Base-by-base conservation (phyloP, 176 grass and related monocot genomes). In the Alopecurus myosuroides region DNA sequence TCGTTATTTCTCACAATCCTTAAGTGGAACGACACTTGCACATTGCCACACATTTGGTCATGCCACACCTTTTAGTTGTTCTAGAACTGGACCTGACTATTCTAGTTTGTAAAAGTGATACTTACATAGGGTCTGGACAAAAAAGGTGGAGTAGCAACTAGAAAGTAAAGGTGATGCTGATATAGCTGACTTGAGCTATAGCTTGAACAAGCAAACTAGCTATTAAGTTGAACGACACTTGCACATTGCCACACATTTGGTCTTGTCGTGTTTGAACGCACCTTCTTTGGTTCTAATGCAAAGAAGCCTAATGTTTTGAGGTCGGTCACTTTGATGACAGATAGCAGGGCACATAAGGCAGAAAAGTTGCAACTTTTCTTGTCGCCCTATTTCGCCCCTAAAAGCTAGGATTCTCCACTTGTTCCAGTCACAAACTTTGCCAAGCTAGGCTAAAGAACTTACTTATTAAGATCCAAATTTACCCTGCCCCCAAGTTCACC, bases 31-130 rank as follows among this genome's bases (percentile, higher is more conserved):
- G n/a, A n/a, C n/a, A n/a, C n/a, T n/a, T n/a, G n/a, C n/a, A n/a
- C n/a, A n/a, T n/a, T n/a, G n/a, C n/a, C n/a, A n/a, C n/a, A n/a
- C n/a, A 31, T 52, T 26, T 50, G 50, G 76, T 19, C 13, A 39
- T n/a, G n/a, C n/a, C n/a, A n/a, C n/a, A 60, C 61, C 12, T 57
- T 34, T 31, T 61, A 58, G n/a, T 46, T 80, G 37, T 34, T 50
- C 14, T 31, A 11, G 20, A 69, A 65, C 35, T 41, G 61, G 40
- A 70, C 31, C 77, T 70, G 15, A 19, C 57, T 12, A 31, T 68
- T 85, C 23, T 58, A 85, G 37, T 46, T 77, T 37, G 70, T 81
- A 76, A 28, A 76, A 31, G n/a, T 18, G n/a, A 85, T 81, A 30
- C 55, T 30, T 10, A 29, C 19, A 70, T 70, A 58, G 15, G 42